phyloP scores from a whole-genome alignment of 1,284 basidiomycete genomes.

The Ceratobasidium sp. region DNA sequence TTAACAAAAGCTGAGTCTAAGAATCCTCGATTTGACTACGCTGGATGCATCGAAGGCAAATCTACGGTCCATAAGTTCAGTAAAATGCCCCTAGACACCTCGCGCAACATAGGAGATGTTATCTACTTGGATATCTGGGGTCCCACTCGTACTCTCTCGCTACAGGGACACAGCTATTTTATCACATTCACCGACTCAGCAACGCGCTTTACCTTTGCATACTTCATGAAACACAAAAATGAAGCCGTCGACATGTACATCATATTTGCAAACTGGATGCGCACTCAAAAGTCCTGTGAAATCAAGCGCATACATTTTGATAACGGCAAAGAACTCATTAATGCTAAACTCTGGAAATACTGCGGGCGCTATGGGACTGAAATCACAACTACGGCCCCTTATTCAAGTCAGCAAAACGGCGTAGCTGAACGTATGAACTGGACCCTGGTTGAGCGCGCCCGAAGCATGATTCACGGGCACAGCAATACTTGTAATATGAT shows the following conservation, averaged over 20 bases:
- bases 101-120: neutral
- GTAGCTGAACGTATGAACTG: constrained; percentile 55
- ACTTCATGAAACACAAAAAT: neutral
- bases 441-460: constrained; percentile 39
- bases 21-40: neutral
- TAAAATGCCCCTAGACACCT: neutral
- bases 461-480: constrained; percentile 15
- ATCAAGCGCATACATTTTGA: neutral
- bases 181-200: constrained; percentile 21
- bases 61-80: neutral
- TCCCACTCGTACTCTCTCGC: neutral
- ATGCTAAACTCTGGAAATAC: neutral
- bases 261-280: neutral
- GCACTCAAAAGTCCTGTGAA: neutral
- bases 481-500: neutral
- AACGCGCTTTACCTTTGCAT: neutral
- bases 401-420: constrained; percentile 55
- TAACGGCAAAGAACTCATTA: too few species aligned
- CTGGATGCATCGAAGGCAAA: neutral
- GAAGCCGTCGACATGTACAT: constrained; percentile 7
- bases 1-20: neutral
- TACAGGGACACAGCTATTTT: neutral
- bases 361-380: neutral
- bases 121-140: constrained; percentile 16
- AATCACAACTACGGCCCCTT: constrained; percentile 48